These are phyloP conservation scores for Nakaseomyces sp. DNA, from an alignment of 1,139 yeast genomes.

Conservation along the genomic window DNA sequence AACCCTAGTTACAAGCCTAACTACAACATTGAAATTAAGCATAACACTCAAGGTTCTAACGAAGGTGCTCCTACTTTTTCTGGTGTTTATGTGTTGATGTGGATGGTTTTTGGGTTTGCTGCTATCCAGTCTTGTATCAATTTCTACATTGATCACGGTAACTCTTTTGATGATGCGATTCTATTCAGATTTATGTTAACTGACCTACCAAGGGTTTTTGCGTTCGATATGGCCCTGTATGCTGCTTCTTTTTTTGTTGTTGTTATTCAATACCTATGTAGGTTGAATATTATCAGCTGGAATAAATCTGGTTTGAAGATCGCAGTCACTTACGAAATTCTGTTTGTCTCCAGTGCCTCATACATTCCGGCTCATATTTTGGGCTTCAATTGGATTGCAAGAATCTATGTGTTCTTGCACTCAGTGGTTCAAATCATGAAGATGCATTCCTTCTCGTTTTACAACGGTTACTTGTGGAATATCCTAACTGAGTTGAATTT, in stretches of 20 bases:
- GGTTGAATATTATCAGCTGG: slow-evolving; percentile 45
- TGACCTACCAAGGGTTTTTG: slow-evolving; percentile 51
- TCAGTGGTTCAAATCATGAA: slow-evolving; percentile 81
- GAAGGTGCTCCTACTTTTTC: slow-evolving; percentile 10
- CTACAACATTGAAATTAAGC: neutral
- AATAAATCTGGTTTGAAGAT: slow-evolving; percentile 47
- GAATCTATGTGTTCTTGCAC: slow-evolving; percentile 71
- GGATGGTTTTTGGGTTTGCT: slow-evolving; percentile 13
- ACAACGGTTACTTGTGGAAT: slow-evolving; percentile 78
- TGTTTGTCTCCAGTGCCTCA: slow-evolving; percentile 39
- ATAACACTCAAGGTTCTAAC: neutral
- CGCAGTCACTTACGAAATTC: slow-evolving; percentile 47
- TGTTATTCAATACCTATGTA: slow-evolving; percentile 44
- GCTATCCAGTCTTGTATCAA: slow-evolving; percentile 10
- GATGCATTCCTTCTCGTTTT: slow-evolving; percentile 81
- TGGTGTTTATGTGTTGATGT: slow-evolving; percentile 11
- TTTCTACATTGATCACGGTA: slow-evolving; percentile 9
- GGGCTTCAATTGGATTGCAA: slow-evolving; percentile 78
- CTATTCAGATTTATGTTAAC: slow-evolving; percentile 40
- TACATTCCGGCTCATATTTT: slow-evolving; percentile 40
- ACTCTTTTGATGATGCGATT: slow-evolving; percentile 6
- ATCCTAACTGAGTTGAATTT: slow-evolving; percentile 47
- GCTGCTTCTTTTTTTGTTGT: slow-evolving; percentile 47
- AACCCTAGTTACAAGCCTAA: neutral
- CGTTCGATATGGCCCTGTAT: slow-evolving; percentile 65